Evolutionary conservation across 2,329 filamentous ascomycete genomes (phyloP).

Genomic region (Berkeleyomyces basicola): DNA sequence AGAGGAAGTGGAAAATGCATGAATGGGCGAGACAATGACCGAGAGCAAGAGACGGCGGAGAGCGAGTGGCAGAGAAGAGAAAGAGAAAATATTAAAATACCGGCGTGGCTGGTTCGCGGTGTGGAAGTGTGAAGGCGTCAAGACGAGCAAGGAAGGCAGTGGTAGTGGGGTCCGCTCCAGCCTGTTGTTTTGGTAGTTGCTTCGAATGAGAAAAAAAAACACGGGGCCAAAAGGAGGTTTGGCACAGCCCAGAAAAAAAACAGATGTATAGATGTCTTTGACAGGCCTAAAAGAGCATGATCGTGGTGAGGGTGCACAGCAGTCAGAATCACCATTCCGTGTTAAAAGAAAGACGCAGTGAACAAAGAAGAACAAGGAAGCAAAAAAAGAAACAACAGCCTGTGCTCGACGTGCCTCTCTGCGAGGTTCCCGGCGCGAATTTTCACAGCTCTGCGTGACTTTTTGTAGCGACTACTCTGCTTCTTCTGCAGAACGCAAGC

Average conservation of each 20-base stretch:
- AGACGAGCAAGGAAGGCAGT: neutral
- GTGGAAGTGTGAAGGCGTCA: neutral
- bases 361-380: neutral
- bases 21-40: neutral
- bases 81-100: neutral
- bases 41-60: neutral
- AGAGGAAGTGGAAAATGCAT: neutral
- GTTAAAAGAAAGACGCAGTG: neutral
- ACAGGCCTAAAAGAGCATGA: neutral
- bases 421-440: neutral
- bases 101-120: neutral
- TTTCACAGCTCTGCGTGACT: neutral
- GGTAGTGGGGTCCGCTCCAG: neutral
- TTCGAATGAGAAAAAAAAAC: conserved; percentile 4
- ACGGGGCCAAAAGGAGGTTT: conserved; percentile 7
- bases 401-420: neutral
- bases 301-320: neutral
- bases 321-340: neutral
- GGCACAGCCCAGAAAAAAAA: neutral
- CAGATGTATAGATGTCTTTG: neutral
- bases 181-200: conserved; percentile 4
- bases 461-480: neutral
- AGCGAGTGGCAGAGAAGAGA: neutral
- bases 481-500: neutral
- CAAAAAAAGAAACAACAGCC: neutral